Conservation (phyloP, 148 eudicot genomes). For the Drosera capensis region DNA sequence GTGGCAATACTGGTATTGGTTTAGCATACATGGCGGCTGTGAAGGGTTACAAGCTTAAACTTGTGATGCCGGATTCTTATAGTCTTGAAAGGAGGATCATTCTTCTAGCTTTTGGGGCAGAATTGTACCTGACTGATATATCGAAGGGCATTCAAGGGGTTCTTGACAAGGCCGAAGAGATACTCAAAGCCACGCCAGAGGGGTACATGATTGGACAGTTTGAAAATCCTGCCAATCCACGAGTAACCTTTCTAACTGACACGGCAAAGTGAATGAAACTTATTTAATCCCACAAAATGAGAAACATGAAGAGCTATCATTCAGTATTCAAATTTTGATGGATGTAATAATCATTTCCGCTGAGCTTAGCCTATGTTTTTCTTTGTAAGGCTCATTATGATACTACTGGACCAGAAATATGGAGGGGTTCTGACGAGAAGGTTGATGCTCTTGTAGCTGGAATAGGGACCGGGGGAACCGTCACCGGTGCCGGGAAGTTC, state of each 20-base stretch:
- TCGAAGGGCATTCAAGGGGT: constrained; percentile 37
- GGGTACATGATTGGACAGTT: constrained; percentile 45
- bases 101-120: constrained; percentile 65
- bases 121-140: constrained; percentile 38
- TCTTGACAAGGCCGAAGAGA: constrained; percentile 30
- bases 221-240: constrained; percentile 71
- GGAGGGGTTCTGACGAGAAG: constrained; percentile 55
- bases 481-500: constrained; percentile 62
- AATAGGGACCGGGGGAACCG: constrained; percentile 76
- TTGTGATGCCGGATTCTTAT: constrained; percentile 42
- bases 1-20: constrained; percentile 90
- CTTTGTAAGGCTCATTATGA: constrained; percentile 52
- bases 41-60: constrained; percentile 65
- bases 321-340: too few relatives aligned
- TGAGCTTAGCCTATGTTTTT: background rate
- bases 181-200: constrained; percentile 50
- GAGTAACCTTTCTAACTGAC: constrained; percentile 21
- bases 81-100: constrained; percentile 67
- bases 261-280: background rate
- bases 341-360: too few relatives aligned
- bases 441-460: constrained; percentile 63
- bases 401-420: constrained; percentile 89
- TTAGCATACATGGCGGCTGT: constrained; percentile 76
- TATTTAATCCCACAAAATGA: too few relatives aligned
- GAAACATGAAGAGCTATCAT: too few relatives aligned